Percentiles rank a stretch among this genome's conserved stretches.
Conservation (phyloP, 306 rosid genomes). For the Sophora flavescens region DNA sequence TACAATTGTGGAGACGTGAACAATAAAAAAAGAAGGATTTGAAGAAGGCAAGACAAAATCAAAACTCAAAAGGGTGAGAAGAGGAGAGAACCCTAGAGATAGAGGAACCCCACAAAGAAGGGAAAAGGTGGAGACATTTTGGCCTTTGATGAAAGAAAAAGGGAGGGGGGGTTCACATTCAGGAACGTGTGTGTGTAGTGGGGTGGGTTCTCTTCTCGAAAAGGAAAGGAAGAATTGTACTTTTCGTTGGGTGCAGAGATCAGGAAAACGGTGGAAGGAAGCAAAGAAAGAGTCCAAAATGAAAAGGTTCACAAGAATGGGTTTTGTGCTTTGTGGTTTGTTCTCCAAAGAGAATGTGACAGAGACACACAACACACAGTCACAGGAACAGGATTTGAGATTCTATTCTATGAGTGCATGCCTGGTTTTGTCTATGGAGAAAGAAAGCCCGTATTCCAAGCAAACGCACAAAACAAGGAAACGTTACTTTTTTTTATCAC, state of each 20-base stretch:
- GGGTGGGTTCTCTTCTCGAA: constrained; percentile 34
- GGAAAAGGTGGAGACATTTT: constrained; percentile 46
- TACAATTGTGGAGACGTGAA: constrained; percentile 33
- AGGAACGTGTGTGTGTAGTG: constrained; percentile 51
- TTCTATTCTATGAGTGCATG: constrained; percentile 72
- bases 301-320: constrained; percentile 39
- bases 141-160: constrained; percentile 31
- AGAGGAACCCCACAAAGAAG: constrained; percentile 43
- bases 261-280: constrained; percentile 41
- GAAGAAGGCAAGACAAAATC: constrained; percentile 21
- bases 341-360: constrained; percentile 48
- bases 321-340: constrained; percentile 31
- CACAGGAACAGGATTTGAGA: constrained; percentile 39
- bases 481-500: no score
- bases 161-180: constrained; percentile 7
- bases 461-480: constrained; percentile 28
- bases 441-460: constrained; percentile 65
- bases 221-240: constrained; percentile 50
- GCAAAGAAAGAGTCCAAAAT: constrained; percentile 61
- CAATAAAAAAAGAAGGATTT: constrained; percentile 44
- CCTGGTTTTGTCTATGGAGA: constrained; percentile 46
- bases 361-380: constrained; percentile 38
- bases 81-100: constrained; percentile 51
- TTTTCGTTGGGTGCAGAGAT: constrained; percentile 43
- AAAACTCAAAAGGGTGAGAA: constrained; percentile 31